Evolutionary conservation across 2,329 filamentous ascomycete genomes (phyloP).

Genomic region (Phyllosticta citrichinensis): DNA sequence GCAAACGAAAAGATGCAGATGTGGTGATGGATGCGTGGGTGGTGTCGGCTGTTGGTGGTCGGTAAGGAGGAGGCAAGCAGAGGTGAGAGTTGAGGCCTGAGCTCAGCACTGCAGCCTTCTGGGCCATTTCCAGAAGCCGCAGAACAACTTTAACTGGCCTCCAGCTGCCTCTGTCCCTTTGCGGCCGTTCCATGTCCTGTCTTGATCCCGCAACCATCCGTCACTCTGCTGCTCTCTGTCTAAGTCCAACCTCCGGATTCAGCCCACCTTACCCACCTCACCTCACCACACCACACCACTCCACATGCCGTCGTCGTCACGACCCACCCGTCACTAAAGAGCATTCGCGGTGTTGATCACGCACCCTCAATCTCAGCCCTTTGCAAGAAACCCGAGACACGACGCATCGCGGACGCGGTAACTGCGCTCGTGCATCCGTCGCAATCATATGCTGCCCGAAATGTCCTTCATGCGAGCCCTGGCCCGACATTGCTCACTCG

Average conservation of each 20-base stretch:
- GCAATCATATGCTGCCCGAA: neutral
- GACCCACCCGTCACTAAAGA: too few species aligned
- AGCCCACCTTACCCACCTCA: neutral
- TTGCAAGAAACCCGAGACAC: neutral
- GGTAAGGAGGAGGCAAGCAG: too few species aligned
- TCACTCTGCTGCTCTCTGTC: too few species aligned
- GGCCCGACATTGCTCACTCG: neutral
- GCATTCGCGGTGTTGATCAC: neutral
- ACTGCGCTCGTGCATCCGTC: neutral
- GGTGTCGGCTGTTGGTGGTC: too few species aligned
- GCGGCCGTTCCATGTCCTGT: neutral
- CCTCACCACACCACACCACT: too few species aligned
- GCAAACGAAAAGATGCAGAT: neutral
- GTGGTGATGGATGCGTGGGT: neutral
- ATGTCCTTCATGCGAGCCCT: neutral
- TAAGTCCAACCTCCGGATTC: neutral
- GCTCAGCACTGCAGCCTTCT: conserved; percentile 7
- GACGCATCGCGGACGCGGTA: neutral
- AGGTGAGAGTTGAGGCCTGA: neutral
- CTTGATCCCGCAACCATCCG: neutral
- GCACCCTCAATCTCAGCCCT: neutral
- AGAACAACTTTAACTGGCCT: conserved; percentile 12
- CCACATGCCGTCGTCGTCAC: neutral
- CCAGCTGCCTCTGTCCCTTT: neutral
- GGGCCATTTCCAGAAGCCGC: conserved; percentile 7